Base-by-base conservation (phyloP, 139 green algal species). In the Micromonas pusilla region DNA sequence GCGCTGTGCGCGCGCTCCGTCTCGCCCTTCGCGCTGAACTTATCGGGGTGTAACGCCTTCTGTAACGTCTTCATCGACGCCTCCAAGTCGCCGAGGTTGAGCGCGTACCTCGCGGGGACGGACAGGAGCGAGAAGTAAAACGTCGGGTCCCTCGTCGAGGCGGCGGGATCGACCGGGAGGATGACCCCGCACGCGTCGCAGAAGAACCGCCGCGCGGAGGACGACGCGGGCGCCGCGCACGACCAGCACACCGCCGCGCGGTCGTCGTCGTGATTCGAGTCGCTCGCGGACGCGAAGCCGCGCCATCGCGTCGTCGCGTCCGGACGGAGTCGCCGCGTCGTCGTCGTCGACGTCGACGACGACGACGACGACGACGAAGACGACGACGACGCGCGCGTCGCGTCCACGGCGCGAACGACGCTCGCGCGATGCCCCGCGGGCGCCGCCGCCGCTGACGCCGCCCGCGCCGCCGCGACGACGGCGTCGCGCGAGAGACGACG, bases 1-100 rank as follows among this genome's bases (percentile, higher is more conserved):
- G 31, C 72, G n/a, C 52, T 54, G 19, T 70, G n/a, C 39, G 9
- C 32, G 4, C 70, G 3, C 52, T 45, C 72, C 20, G 13, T 9
- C 20, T 31, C 54, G 21, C 0, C 20, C 72, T 13, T 20, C 33
- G 30, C 28, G 45, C 3, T 33, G 28, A 68, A 78, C 57, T 68
- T 78, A 32, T 68, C 72, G 31, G 72, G 54, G 39, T 70, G 72
- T 21, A 78, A 28, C 4, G 62, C 30, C 32, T 68, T 70, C 52
- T 68, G 53, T 70, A 32, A 25, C 6, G 13, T 45, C 28, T 52
- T 78, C 72, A 78, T 78, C 52, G 72, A n/a, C 25, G 23, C 19
- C 28, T 70, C 53, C 16, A 78, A 1, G 1, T 5, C 2, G 37
- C 13, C 31, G 34, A 3, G 1, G 4, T 60, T 28, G 26, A 75